Percentiles rank a stretch among this genome's conserved stretches.
phyloP scores from a whole-genome alignment of 2,329 filamentous ascomycete species.

The Pochonia chlamydosporia region DNA sequence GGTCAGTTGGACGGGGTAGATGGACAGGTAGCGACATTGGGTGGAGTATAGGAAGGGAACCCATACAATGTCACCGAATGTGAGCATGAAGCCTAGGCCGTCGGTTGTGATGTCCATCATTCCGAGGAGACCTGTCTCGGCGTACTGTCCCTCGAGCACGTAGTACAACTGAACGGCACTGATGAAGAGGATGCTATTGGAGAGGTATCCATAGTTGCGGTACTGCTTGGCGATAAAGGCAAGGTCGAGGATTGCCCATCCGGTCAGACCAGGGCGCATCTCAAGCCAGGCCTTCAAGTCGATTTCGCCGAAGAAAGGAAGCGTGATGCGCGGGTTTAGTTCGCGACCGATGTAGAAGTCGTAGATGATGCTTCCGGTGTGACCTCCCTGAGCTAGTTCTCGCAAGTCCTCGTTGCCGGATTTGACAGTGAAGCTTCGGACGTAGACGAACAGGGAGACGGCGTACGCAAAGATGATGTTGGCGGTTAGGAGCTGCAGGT shows the following conservation, averaged over 20 bases:
- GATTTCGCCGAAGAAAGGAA: slow-evolving; percentile 74
- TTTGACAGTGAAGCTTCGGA: slow-evolving; percentile 71
- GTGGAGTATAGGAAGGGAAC: slow-evolving; percentile 81
- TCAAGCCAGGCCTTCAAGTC: slow-evolving; percentile 88
- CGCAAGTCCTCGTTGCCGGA: slow-evolving; percentile 62
- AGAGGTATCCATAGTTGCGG: slow-evolving; percentile 70
- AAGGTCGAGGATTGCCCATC: slow-evolving; percentile 77
- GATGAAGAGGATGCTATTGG: slow-evolving; percentile 76
- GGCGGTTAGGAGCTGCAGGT: slow-evolving; percentile 72
- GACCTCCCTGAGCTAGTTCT: slow-evolving; percentile 72
- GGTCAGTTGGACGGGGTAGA: slow-evolving; percentile 72
- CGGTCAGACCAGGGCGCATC: slow-evolving; percentile 78
- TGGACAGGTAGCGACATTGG: slow-evolving; percentile 74
- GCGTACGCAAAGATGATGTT: slow-evolving; percentile 70
- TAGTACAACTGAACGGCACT: slow-evolving; percentile 72
- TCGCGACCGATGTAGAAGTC: slow-evolving; percentile 97
- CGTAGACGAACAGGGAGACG: slow-evolving; percentile 70
- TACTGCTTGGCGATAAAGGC: slow-evolving; percentile 84
- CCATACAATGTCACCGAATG: slow-evolving; percentile 87
- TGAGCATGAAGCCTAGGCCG: slow-evolving; percentile 88
- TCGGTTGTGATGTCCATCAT: slow-evolving; percentile 90
- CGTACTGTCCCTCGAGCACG: slow-evolving; percentile 74
- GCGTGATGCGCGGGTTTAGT: slow-evolving; percentile 74
- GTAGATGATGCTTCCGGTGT: slow-evolving; percentile 76
- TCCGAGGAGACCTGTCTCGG: slow-evolving; percentile 77